Conservation (phyloP, 176 grass and related monocot genomes). For the Avena insularis region DNA sequence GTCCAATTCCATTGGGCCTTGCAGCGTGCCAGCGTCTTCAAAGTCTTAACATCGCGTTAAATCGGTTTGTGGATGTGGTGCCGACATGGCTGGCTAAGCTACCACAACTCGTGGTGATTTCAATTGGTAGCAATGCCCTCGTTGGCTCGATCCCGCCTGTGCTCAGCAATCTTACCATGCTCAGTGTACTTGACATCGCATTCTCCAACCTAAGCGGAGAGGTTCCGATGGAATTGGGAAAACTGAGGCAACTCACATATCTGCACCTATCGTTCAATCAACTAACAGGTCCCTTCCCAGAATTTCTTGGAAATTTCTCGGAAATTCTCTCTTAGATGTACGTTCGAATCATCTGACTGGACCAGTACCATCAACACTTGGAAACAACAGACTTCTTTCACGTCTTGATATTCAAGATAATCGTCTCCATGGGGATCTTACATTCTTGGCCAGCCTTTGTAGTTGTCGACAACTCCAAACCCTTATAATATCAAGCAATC, state of each 20-base stretch:
- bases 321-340: neutral
- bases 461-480: too few species aligned
- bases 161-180: neutral
- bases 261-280: neutral
- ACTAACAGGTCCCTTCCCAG: neutral
- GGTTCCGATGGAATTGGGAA: neutral
- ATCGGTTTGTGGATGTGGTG: neutral
- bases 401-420: rapidly evolving
- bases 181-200: neutral
- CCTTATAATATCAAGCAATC: too few species aligned
- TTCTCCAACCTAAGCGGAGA: neutral
- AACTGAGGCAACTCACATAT: neutral
- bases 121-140: neutral
- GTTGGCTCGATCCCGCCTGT: neutral
- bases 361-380: too few species aligned
- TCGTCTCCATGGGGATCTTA: neutral
- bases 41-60: rapidly evolving
- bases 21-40: neutral
- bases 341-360: neutral
- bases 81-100: slow-evolving; percentile 3
- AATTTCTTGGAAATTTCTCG: neutral
- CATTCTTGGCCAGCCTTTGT: too few species aligned
- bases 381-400: neutral
- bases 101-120: neutral
- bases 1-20: neutral